Percentiles rank a stretch among this genome's conserved stretches.
Conservation (phyloP, 2,329 filamentous ascomycete genomes). For the Calonectria pauciramosa region DNA sequence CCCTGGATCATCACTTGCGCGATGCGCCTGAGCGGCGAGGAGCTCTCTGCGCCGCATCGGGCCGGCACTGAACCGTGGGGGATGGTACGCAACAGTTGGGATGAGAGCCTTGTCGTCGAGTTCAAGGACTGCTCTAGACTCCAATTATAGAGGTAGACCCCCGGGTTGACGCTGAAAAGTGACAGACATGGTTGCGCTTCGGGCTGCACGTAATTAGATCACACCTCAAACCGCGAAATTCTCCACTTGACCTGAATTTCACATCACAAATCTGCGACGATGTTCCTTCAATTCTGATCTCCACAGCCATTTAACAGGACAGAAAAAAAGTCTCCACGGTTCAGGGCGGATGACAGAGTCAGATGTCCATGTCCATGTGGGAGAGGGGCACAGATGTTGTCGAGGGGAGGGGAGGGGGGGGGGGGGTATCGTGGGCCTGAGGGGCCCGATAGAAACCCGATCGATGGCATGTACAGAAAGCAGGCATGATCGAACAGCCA, state of each 20-base stretch:
- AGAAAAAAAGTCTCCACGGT: constrained; percentile 1
- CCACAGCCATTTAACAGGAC: not conserved
- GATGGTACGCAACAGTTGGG: constrained; percentile 19
- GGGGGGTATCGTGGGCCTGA: constrained; percentile 15
- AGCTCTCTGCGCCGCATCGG: constrained; percentile 35
- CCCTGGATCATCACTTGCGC: constrained; percentile 18
- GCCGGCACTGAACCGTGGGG: constrained; percentile 11
- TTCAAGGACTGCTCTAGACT: constrained; percentile 18
- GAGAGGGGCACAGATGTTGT: constrained; percentile 14
- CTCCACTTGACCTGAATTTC: constrained; percentile 26
- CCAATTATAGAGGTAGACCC: not conserved
- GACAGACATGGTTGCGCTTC: constrained; percentile 17
- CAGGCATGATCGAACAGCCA: constrained; percentile 12
- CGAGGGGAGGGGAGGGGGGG: not conserved
- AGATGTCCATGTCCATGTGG: constrained; percentile 17
- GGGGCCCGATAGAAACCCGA: constrained; percentile 18
- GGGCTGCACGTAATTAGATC: constrained; percentile 23
- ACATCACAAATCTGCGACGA: constrained; percentile 10
- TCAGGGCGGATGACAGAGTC: constrained; percentile 12
- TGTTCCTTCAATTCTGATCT: constrained; percentile 6
- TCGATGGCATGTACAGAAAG: constrained; percentile 19
- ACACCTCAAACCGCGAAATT: constrained; percentile 18
- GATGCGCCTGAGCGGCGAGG: constrained; percentile 26
- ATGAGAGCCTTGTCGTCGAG: constrained; percentile 22
- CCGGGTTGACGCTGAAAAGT: constrained; percentile 12